Evolutionary conservation across 768 basidiomycete genomes (phyloP).

Genomic region (Dioszegia hungarica): DNA sequence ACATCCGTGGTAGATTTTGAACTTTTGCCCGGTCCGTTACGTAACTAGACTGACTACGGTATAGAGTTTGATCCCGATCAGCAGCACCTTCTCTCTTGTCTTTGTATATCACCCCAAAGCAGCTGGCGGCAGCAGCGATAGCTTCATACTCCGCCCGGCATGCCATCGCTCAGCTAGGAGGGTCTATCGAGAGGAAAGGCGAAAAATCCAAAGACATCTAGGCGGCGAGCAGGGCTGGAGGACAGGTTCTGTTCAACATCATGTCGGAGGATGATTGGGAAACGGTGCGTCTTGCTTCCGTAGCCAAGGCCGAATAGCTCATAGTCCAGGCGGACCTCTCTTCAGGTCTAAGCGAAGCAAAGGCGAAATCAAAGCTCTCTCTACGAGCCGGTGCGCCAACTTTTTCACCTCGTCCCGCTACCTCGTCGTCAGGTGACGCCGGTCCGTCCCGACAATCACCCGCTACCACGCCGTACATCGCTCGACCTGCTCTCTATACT

Average conservation of each 20-base stretch:
- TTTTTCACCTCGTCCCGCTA: constrained; percentile 2
- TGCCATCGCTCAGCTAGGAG: no score
- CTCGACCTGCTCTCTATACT: neutral
- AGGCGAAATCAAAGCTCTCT: neutral
- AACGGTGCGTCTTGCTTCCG: constrained; percentile 7
- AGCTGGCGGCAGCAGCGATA: no score
- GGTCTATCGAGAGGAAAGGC: no score
- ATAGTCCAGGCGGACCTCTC: constrained; percentile 12
- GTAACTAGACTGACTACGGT: no score
- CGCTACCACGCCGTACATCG: neutral
- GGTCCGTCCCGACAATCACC: neutral
- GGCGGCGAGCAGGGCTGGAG: no score
- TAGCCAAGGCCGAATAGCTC: neutral
- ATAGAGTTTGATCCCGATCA: no score
- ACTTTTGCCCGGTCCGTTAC: neutral
- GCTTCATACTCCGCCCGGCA: no score
- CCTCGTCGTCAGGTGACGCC: neutral
- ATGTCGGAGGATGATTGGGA: constrained; percentile 23
- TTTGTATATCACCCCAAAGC: no score
- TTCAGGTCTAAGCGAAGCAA: neutral
- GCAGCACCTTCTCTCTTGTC: no score
- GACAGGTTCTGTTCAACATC: no score
- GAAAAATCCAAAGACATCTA: no score
- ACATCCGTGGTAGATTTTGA: constrained; percentile 5
- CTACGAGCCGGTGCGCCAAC: constrained; percentile 5